Evolutionary conservation across 1,139 yeast species (phyloP), one percentile per base, ranked within the genome.

Genomic region (Lodderomyces metapsilosis): DNA sequence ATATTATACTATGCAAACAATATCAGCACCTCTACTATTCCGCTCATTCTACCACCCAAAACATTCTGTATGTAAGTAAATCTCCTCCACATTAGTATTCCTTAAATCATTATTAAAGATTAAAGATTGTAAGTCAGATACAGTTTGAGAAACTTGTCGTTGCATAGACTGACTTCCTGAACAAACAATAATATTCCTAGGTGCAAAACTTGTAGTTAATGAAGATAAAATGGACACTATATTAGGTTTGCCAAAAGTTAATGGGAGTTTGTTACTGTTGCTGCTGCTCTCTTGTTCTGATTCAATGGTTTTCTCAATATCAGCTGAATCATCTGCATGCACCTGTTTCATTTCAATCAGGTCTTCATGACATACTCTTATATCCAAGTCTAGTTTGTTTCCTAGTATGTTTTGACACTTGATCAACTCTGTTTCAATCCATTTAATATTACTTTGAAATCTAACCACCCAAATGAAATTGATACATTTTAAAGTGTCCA

Each of bases 31-130:
- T n/a, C n/a, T n/a, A n/a, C n/a, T n/a, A n/a, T n/a, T n/a, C n/a
- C n/a, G n/a, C n/a, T n/a, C n/a, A n/a, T n/a, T n/a, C n/a, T n/a
- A 79, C 84, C 83, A 80, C 0, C 81, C 81, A 56, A 78, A 81
- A 23, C 73, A 58, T 51, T 81, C 86, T 0, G 82, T 76, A 49
- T 81, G 85, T 37, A 81, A 58, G 49, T 66, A 78, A 9, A 81
- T 64, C 53, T 81, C 86, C 35, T 71, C 72, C 3, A 70, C 64
- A 10, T 64, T 54, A 3, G 53, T 46, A 8, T 43, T 49, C 35
- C 50, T 43, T n/a, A 52, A 33, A 43, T 62, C 70, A 36, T 55
- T 56, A 45, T 65, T 66, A 46, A 70, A 61, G 2, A 71, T 52
- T 38, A 57, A 43, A 1, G 59, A 45, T 47, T 71, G 76, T 31